Evolutionary conservation across 2,329 filamentous ascomycete species (phyloP).

Genomic region (Aspergillus floridensis): DNA sequence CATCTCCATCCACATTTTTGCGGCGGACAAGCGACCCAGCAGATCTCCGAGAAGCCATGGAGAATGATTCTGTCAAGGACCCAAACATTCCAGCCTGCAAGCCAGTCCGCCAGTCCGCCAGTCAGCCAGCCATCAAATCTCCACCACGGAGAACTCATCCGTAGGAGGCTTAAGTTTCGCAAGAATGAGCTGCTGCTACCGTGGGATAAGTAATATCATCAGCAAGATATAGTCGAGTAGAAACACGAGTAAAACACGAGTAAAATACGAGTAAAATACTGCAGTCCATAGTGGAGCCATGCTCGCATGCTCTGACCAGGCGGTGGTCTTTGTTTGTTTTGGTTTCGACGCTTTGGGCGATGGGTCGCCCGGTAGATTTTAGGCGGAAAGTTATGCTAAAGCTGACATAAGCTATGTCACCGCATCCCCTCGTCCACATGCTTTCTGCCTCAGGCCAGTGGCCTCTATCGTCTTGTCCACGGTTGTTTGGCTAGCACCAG

Average conservation of each 20-base stretch:
- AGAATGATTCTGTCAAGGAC: neutral
- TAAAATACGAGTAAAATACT: too few species aligned
- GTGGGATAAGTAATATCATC: too few species aligned
- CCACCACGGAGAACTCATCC: neutral
- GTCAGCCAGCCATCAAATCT: neutral
- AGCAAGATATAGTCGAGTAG: too few species aligned
- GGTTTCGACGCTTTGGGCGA: slow-evolving; percentile 3
- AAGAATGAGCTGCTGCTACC: neutral
- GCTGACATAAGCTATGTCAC: neutral
- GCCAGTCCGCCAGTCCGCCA: too few species aligned
- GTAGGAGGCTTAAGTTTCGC: neutral
- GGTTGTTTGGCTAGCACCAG: too few species aligned
- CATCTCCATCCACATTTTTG: neutral
- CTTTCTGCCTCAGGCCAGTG: neutral
- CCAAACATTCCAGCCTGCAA: neutral
- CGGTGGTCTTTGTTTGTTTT: slow-evolving; percentile 2
- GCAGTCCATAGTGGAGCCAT: too few species aligned
- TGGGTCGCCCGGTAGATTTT: neutral
- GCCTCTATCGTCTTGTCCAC: too few species aligned
- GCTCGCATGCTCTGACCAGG: too few species aligned
- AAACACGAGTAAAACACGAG: too few species aligned
- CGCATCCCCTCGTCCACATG: neutral
- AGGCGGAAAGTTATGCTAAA: neutral
- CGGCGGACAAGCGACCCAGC: neutral
- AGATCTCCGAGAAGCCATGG: neutral